Conservation (phyloP, 2,329 filamentous ascomycete species). For the Ophiostoma pallidulum region DNA sequence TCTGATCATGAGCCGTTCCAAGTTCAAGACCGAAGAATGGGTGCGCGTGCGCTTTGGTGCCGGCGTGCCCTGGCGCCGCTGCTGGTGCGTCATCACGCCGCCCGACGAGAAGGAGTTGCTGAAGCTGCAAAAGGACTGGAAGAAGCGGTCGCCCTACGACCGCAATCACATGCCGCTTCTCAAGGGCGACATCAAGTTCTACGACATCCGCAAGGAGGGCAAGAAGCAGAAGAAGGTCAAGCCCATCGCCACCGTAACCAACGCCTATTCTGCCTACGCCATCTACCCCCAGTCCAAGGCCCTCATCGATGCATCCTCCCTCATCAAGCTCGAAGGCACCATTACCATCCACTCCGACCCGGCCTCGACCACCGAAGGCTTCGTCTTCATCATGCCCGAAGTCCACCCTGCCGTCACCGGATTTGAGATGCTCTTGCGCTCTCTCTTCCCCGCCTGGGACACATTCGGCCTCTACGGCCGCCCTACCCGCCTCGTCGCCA, state of each 20-base stretch:
- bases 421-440: conserved; percentile 91
- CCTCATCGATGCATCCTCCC: conserved; percentile 84
- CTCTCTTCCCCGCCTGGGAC: conserved; percentile 89
- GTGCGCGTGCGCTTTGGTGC: conserved; percentile 90
- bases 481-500: conserved; percentile 76
- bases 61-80: conserved; percentile 89
- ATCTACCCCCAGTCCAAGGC: conserved; percentile 94
- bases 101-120: conserved; percentile 88
- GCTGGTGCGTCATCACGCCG: conserved; percentile 90
- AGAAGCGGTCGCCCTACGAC: conserved; percentile 76
- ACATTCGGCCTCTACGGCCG: conserved; percentile 87
- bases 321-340: conserved; percentile 86
- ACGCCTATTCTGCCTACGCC: conserved; percentile 87
- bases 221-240: conserved; percentile 87
- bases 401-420: conserved; percentile 82
- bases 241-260: conserved; percentile 84
- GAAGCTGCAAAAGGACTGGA: conserved; percentile 73
- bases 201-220: conserved; percentile 62
- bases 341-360: conserved; percentile 79
- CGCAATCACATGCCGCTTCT: conserved; percentile 55
- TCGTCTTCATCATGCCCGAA: conserved; percentile 97
- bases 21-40: conserved; percentile 79
- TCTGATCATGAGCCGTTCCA: conserved; percentile 73
- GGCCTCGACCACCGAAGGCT: conserved; percentile 74
- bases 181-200: conserved; percentile 90